Percentiles rank a stretch among this genome's conserved stretches.
Evolutionary conservation across 495 filamentous ascomycete genomes (phyloP).

Genomic region (Xylaria longipes): DNA sequence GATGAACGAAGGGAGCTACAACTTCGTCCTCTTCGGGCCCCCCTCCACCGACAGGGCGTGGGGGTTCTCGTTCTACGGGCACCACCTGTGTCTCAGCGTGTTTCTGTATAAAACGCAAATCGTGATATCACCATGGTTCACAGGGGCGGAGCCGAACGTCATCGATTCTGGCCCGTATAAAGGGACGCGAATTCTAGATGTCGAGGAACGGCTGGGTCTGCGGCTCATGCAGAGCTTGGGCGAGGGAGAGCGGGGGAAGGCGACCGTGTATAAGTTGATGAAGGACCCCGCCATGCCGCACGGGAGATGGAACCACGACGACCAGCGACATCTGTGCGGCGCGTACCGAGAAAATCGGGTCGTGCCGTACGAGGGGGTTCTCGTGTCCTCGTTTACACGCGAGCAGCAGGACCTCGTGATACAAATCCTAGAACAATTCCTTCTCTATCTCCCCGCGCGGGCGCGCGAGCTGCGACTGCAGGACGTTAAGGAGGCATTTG

Average conservation of each 20-base stretch:
- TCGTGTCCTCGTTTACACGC: slow-evolving; percentile 51
- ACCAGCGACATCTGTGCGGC: slow-evolving; percentile 75
- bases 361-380: slow-evolving; percentile 74
- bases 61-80: slow-evolving; percentile 79
- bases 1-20: slow-evolving; percentile 78
- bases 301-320: slow-evolving; percentile 76
- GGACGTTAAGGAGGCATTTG: slow-evolving; percentile 57
- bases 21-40: slow-evolving; percentile 69
- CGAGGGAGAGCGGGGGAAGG: slow-evolving; percentile 52
- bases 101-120: slow-evolving; percentile 67
- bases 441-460: slow-evolving; percentile 65
- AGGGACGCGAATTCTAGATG: slow-evolving; percentile 68
- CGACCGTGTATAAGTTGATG: slow-evolving; percentile 62
- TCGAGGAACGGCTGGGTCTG: slow-evolving; percentile 68
- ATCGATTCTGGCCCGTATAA: slow-evolving; percentile 68
- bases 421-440: slow-evolving; percentile 63
- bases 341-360: slow-evolving; percentile 78
- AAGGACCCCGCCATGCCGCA: slow-evolving; percentile 66
- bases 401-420: slow-evolving; percentile 61
- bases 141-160: slow-evolving; percentile 76
- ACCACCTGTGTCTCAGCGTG: slow-evolving; percentile 74
- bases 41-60: slow-evolving; percentile 63
- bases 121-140: slow-evolving; percentile 73
- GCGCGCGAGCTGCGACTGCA: slow-evolving; percentile 59
- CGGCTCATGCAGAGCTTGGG: slow-evolving; percentile 70